Base-by-base conservation (phyloP, 768 basidiomycete species). In the Suillus clintonianus region DNA sequence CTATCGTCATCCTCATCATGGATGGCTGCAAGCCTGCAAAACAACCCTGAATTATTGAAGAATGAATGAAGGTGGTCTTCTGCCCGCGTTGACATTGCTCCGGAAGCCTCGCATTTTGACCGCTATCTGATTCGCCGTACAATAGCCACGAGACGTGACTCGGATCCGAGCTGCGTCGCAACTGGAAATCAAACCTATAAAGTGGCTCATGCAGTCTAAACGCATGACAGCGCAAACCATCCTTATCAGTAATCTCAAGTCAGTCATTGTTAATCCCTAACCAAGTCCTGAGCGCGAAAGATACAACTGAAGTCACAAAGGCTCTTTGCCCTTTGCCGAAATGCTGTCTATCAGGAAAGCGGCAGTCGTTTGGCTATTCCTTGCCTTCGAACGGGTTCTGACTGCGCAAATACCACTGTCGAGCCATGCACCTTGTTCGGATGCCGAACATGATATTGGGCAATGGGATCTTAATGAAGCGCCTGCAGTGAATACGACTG, bases 401-500 rank as follows among this genome's bases (percentile, higher is more conserved):
- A 37, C 55, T 24, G 22, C 55, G 19, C 55, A 57, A 11, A 39
- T 2, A 27, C 55, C 55, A 27, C 37, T 57, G 32, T 57, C 24
- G 6, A 27, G 17, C 30, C 7, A 41, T n/a, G 24, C 6, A 6
- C 5, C 39, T 19, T 8, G 30, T 27, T 6, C 5, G 5, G 15
- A 10, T 1, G 9, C 27, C 17, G 24, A 39, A 57, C 17, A 39
- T 30, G 39, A 41, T 41, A 27, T 7, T 30, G 17, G 14, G 7
- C 36, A 60, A 30, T 76, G 75, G 73, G 61, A 61, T 62, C 61
- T 76, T 6, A 61, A 66, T n/a, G 17, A 53, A n/a, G 45, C 63
- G 4, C 75, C 75, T 2, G 61, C 65, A 43, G 68, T 68, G 24
- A 72, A 77, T 56, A 66, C 68, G 19, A 78, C 79, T 4, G 64